Evolutionary conservation across 345 rosid species (phyloP).

Genomic region (Toxicodendron radicans): DNA sequence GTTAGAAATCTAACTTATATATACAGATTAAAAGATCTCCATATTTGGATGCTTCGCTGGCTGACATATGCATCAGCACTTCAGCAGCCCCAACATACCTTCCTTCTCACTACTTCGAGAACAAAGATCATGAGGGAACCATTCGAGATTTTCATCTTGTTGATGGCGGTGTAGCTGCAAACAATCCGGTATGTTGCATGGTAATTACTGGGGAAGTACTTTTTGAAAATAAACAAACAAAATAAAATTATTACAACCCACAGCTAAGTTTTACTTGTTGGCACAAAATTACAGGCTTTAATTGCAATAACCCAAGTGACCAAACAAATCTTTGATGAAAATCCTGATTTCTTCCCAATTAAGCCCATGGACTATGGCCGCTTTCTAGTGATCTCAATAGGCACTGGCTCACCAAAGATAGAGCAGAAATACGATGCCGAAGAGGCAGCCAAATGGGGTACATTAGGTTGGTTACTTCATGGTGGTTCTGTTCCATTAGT

Average conservation of each 20-base stretch:
- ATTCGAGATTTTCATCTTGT: constrained; percentile 42
- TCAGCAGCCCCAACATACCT: constrained; percentile 64
- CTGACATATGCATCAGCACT: constrained; percentile 31
- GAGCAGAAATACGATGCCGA: constrained; percentile 34
- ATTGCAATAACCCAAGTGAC: constrained; percentile 54
- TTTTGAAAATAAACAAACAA: no score
- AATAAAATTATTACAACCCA: not conserved
- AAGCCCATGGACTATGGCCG: constrained; percentile 37
- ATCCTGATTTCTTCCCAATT: constrained; percentile 26
- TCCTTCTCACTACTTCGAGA: constrained; percentile 45
- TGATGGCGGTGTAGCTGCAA: constrained; percentile 56
- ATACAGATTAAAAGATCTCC: constrained; percentile 26
- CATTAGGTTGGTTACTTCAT: constrained; percentile 38
- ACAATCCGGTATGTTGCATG: constrained; percentile 38
- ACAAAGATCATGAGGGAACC: constrained; percentile 24
- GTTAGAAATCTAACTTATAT: no score
- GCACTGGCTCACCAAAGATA: constrained; percentile 34
- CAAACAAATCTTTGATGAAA: constrained; percentile 31
- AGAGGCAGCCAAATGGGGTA: constrained; percentile 44
- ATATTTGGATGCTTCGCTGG: constrained; percentile 35
- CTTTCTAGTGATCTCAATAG: constrained; percentile 38
- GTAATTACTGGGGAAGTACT: no score
- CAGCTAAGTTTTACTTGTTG: no score
- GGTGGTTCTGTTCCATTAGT: constrained; percentile 32
- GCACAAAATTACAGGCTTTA: constrained; percentile 33